phyloP scores from a whole-genome alignment of 2,329 filamentous ascomycete genomes.

The Dactylellina sp. region DNA sequence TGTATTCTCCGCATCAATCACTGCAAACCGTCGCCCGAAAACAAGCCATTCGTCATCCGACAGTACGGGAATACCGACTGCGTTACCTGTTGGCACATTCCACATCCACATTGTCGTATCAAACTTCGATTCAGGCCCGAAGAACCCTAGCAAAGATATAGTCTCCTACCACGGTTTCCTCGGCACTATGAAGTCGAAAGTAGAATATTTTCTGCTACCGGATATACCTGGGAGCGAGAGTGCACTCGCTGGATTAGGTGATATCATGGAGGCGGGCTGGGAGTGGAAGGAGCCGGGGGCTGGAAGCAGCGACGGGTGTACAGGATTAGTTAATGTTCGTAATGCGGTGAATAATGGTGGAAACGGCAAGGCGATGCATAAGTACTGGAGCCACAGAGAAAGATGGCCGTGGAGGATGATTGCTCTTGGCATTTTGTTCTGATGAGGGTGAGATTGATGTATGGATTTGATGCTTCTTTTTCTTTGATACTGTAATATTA shows the following conservation, averaged over 20 bases:
- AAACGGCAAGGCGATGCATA: conserved; percentile 51
- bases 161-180: conserved; percentile 46
- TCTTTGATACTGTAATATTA: conserved; percentile 25
- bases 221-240: conserved; percentile 52
- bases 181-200: conserved; percentile 41
- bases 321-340: conserved; percentile 42
- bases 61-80: conserved; percentile 24
- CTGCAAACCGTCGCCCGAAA: conserved; percentile 33
- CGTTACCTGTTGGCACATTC: conserved; percentile 37
- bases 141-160: conserved; percentile 32
- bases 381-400: conserved; percentile 55
- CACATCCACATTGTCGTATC: conserved; percentile 52
- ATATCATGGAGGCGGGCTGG: conserved; percentile 54
- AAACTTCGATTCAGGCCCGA: conserved; percentile 39
- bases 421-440: conserved; percentile 50
- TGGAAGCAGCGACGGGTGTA: conserved; percentile 34
- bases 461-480: background rate
- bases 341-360: conserved; percentile 52
- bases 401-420: conserved; percentile 54
- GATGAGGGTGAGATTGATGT: background rate
- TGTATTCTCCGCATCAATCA: conserved; percentile 26
- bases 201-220: conserved; percentile 48
- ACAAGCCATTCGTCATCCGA: conserved; percentile 47
- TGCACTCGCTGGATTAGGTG: conserved; percentile 46
- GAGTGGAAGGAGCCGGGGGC: conserved; percentile 44